Evolutionary conservation across 2,329 filamentous ascomycete genomes (phyloP).

Genomic region (Tolypocladium paradoxum): DNA sequence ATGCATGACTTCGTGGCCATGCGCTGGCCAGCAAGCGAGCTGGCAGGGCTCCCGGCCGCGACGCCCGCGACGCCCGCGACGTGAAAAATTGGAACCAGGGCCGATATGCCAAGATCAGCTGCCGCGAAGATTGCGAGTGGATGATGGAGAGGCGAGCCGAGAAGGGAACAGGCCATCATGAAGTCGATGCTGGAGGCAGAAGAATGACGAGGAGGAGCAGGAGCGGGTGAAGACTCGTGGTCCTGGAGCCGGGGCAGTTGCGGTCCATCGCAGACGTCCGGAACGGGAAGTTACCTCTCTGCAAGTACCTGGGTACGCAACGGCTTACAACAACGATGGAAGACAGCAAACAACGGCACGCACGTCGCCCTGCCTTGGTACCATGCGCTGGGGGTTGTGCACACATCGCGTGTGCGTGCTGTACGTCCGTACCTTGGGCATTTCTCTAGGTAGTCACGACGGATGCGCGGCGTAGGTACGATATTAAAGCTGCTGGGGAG

Average conservation of each 20-base stretch:
- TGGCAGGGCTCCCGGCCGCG: background rate
- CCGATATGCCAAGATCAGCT: background rate
- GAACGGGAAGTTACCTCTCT: background rate
- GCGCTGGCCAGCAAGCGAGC: conserved; percentile 8
- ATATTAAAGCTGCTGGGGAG: background rate
- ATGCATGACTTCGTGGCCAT: conserved; percentile 21
- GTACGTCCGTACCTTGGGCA: no score
- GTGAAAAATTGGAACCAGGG: background rate
- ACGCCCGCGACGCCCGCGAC: background rate
- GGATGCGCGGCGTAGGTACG: background rate
- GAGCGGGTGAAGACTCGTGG: no score
- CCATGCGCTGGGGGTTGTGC: background rate
- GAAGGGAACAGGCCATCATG: background rate
- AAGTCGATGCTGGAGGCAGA: background rate
- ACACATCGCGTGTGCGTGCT: background rate
- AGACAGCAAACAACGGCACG: background rate
- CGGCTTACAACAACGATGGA: background rate
- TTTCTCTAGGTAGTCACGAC: background rate
- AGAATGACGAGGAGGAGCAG: background rate
- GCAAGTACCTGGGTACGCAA: background rate
- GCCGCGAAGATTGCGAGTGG: background rate
- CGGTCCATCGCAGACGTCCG: background rate
- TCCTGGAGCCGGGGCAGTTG: background rate
- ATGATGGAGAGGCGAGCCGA: background rate
- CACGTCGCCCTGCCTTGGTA: background rate